phyloP scores from a whole-genome alignment of 2,329 filamentous ascomycete genomes.

The Mycogone perniciosa region DNA sequence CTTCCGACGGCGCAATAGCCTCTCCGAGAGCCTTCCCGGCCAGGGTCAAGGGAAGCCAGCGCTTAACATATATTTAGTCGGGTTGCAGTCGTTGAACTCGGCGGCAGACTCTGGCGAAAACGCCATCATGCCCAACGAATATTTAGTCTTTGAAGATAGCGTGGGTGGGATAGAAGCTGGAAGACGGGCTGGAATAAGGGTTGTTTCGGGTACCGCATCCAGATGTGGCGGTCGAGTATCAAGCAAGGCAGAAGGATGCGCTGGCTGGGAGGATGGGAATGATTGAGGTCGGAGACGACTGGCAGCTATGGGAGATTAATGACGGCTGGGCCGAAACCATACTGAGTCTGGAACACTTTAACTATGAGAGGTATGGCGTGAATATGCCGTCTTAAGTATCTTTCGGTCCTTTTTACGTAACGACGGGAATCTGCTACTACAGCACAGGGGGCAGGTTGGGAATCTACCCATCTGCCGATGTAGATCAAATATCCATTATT shows the following conservation, averaged over 20 bases:
- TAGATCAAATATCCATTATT: no score
- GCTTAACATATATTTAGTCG: constrained; percentile 67
- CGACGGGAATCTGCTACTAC: no score
- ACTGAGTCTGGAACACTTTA: constrained; percentile 28
- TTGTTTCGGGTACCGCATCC: constrained; percentile 65
- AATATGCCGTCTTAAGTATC: constrained; percentile 1
- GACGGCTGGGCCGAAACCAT: constrained; percentile 32
- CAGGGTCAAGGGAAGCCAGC: constrained; percentile 63
- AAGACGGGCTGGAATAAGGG: constrained; percentile 65
- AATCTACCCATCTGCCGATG: no score
- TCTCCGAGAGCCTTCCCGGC: no score
- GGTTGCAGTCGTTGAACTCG: constrained; percentile 58
- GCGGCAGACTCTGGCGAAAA: constrained; percentile 41
- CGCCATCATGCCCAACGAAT: constrained; percentile 55
- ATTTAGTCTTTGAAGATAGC: constrained; percentile 68
- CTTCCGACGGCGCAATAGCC: no score
- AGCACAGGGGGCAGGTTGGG: no score
- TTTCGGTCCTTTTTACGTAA: no score
- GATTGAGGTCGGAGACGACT: constrained; percentile 20
- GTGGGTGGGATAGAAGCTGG: constrained; percentile 67
- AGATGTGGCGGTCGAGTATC: constrained; percentile 39
- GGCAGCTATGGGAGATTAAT: constrained; percentile 26
- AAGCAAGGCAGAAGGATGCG: constrained; percentile 13
- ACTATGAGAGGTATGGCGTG: constrained; percentile 27
- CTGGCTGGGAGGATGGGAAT: constrained; percentile 17